Evolutionary conservation across 345 rosid species (phyloP), one percentile per base, ranked within the genome.

Genomic region (Microcos paniculata): DNA sequence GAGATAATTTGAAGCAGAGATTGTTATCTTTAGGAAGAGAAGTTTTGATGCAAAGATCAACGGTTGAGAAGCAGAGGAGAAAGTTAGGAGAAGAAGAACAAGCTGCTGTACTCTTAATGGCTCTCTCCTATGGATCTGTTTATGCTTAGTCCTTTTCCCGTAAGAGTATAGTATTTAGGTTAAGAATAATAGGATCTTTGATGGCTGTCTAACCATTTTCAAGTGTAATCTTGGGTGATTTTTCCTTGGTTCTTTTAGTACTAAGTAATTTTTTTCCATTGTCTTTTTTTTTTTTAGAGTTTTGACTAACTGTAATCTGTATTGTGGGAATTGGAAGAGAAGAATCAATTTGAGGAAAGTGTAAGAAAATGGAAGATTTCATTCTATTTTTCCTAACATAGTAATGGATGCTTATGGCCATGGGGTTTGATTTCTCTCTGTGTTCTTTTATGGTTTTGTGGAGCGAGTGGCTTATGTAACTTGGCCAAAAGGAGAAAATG

Each of bases 31-130:
- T 92, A 62, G 95, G 97, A 9, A 85, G 85, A 72, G 90, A 91
- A 13, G 97, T 86, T 31, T 71, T 84, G 90, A 70, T 83, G 84
- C 92, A 84, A 78, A 72, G 90, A 82, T 89, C 94, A 46, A 84
- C 77, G 15, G 82, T 77, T 71, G 89, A 84, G 84, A 89, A 83
- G 78, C 90, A 85, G 75, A 70, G 87, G 65, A 78, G 87, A 80
- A 85, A 89, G 81, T 48, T 91, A 12, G 96, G 96, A 8, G 98
- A 90, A 40, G 99, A 90, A 78, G 99, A 96, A 69, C 96, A 90
- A 85, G 99, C 98, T 3, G 99, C 99, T 0, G 87, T 90, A 15
- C 79, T 96, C 30, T 83, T 96, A 71, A 96, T 96, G 99, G 94
- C 99, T 70, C 81, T 96, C 1, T 93, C 99, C 11, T 93, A 83